Evolutionary conservation across 345 rosid genomes (phyloP).

Genomic region (Murraya koenigii): DNA sequence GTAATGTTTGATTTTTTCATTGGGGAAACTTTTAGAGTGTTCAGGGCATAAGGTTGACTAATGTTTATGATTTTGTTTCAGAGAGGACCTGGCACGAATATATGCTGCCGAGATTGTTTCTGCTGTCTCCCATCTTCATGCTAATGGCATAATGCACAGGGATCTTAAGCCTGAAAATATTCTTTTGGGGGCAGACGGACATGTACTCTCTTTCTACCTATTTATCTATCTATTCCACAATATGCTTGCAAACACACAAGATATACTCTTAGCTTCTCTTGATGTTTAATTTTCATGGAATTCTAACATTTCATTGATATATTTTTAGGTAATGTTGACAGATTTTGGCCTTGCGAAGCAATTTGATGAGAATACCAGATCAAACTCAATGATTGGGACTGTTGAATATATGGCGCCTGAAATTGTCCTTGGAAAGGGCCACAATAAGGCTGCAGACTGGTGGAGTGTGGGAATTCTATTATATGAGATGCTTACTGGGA

Average conservation of each 20-base stretch:
- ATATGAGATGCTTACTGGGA: conserved; percentile 93
- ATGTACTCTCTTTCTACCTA: conserved; percentile 43
- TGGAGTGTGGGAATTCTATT: conserved; percentile 92
- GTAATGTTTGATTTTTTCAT: conserved; percentile 30
- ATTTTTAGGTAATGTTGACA: conserved; percentile 64
- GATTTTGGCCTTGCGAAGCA: conserved; percentile 94
- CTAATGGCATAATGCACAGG: conserved; percentile 96
- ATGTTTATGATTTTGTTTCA: conserved; percentile 23
- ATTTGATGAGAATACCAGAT: conserved; percentile 75
- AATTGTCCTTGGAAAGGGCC: conserved; percentile 84
- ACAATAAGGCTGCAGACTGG: conserved; percentile 95
- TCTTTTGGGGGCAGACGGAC: conserved; percentile 83
- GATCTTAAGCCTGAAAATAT: conserved; percentile 97
- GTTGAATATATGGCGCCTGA: conserved; percentile 97
- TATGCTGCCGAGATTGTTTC: conserved; percentile 91
- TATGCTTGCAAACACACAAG: neutral
- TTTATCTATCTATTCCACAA: neutral
- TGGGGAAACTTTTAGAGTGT: neutral
- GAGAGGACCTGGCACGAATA: conserved; percentile 91
- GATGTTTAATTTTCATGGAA: neutral
- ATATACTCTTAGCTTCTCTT: conserved; percentile 3
- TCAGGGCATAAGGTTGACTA: conserved; percentile 11
- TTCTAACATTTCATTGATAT: conserved; percentile 10
- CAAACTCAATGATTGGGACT: conserved; percentile 94
- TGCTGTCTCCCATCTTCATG: conserved; percentile 89